These are phyloP conservation scores for Lachancea lanzarotensis DNA, from an alignment of 805 yeast genomes.

Conservation along the genomic window DNA sequence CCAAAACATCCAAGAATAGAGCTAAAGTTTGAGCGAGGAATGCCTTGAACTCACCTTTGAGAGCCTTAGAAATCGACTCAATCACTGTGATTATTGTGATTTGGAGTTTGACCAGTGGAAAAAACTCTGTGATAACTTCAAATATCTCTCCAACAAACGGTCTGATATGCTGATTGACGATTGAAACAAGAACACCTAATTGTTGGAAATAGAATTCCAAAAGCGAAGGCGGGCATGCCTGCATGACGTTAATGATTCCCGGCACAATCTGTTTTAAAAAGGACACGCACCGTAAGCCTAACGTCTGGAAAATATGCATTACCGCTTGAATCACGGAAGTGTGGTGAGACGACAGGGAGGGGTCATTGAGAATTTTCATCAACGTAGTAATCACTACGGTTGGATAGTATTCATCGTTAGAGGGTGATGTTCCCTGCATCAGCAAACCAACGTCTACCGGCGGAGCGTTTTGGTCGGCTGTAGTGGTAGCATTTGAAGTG, in stretches of 20 bases:
- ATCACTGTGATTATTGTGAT: constrained; percentile 72
- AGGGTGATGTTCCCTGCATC: constrained; percentile 92
- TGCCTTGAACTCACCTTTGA: constrained; percentile 88
- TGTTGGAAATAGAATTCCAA: constrained; percentile 87
- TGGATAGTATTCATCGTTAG: constrained; percentile 88
- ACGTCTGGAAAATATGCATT: constrained; percentile 80
- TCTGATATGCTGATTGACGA: constrained; percentile 85
- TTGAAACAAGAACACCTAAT: constrained; percentile 65
- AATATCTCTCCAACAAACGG: constrained; percentile 75
- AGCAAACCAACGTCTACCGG: constrained; percentile 83
- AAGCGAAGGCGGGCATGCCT: constrained; percentile 68
- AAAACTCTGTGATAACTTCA: constrained; percentile 67
- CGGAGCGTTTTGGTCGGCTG: constrained; percentile 76
- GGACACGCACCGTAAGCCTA: constrained; percentile 86
- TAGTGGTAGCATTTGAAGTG: constrained; percentile 40
- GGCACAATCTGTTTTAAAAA: constrained; percentile 84
- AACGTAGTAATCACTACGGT: constrained; percentile 87
- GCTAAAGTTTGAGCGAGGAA: constrained; percentile 75
- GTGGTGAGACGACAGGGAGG: constrained; percentile 79
- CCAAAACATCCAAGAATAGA: constrained; percentile 66
- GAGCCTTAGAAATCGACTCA: constrained; percentile 76
- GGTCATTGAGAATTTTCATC: constrained; percentile 77
- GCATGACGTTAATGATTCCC: constrained; percentile 80
- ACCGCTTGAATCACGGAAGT: constrained; percentile 91
- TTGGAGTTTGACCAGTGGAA: constrained; percentile 56